Conservation (phyloP, 2,329 filamentous ascomycete species). For the Geoglossum cookeanum region DNA sequence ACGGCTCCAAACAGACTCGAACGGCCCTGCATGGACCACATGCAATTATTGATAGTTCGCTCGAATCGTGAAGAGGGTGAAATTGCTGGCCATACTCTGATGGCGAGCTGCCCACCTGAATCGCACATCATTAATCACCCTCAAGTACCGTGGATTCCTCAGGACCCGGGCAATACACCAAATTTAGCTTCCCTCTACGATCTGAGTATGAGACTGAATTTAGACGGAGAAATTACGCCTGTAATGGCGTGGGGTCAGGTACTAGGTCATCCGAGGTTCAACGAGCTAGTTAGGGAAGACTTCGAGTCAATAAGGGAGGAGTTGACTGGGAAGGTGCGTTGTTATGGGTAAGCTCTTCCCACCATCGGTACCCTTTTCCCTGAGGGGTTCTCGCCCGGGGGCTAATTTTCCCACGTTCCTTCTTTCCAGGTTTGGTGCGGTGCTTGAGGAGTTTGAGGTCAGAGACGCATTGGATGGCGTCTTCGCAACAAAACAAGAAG, state of each 20-base stretch:
- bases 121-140: slow-evolving; percentile 37
- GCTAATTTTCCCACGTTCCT: slow-evolving; percentile 8
- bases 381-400: not conserved
- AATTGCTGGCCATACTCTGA: slow-evolving; percentile 75
- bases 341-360: slow-evolving; percentile 61
- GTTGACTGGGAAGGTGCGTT: slow-evolving; percentile 63
- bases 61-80: slow-evolving; percentile 41
- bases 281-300: slow-evolving; percentile 46
- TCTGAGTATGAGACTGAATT: slow-evolving; percentile 61
- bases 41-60: slow-evolving; percentile 54
- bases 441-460: slow-evolving; percentile 54
- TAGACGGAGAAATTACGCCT: slow-evolving; percentile 82
- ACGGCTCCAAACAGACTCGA: slow-evolving; percentile 43
- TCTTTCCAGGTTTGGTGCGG: slow-evolving; percentile 39
- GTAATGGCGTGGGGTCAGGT: slow-evolving; percentile 89
- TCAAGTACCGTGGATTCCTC: slow-evolving; percentile 38
- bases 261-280: slow-evolving; percentile 48
- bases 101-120: slow-evolving; percentile 75
- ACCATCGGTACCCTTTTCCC: slow-evolving; percentile 1
- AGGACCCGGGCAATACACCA: slow-evolving; percentile 61
- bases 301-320: slow-evolving; percentile 54
- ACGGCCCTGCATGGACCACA: slow-evolving; percentile 80
- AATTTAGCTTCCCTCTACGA: slow-evolving; percentile 70
- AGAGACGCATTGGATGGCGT: slow-evolving; percentile 58
- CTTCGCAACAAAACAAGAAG: slow-evolving; percentile 36